Conservation (phyloP, 106 monocot species). For the Vanilla planifolia region DNA sequence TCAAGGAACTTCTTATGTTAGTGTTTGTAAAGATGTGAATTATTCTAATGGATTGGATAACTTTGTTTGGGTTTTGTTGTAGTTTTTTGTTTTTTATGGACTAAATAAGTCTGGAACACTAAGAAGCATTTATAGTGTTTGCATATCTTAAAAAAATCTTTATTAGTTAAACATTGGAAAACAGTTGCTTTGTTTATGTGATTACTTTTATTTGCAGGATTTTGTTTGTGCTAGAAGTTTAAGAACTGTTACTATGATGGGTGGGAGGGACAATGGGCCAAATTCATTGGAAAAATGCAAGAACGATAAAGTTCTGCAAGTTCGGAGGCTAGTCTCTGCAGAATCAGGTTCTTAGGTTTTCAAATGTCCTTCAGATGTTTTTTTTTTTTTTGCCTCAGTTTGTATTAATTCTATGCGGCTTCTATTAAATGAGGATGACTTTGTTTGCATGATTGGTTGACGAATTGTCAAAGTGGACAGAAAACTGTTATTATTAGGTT, state of each 20-base stretch:
- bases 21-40: no score
- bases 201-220: conserved; percentile 9
- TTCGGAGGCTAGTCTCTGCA: conserved; percentile 5
- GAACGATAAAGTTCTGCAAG: background rate
- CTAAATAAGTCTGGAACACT: no score
- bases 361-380: background rate
- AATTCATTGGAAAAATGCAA: background rate
- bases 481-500: background rate
- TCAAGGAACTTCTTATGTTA: no score
- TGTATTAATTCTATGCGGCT: background rate
- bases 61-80: no score
- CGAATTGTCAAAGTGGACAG: no score
- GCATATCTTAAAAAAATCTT: no score
- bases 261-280: background rate
- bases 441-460: background rate
- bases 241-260: background rate
- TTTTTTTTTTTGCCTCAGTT: background rate
- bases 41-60: no score
- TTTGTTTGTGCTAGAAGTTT: background rate
- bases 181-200: no score
- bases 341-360: conserved; percentile 3
- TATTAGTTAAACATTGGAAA: no score
- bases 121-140: no score
- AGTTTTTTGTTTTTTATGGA: no score
- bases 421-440: background rate